phyloP scores from a whole-genome alignment of 2,329 filamentous ascomycete species.

The Aspergillus quadrilineatus region DNA sequence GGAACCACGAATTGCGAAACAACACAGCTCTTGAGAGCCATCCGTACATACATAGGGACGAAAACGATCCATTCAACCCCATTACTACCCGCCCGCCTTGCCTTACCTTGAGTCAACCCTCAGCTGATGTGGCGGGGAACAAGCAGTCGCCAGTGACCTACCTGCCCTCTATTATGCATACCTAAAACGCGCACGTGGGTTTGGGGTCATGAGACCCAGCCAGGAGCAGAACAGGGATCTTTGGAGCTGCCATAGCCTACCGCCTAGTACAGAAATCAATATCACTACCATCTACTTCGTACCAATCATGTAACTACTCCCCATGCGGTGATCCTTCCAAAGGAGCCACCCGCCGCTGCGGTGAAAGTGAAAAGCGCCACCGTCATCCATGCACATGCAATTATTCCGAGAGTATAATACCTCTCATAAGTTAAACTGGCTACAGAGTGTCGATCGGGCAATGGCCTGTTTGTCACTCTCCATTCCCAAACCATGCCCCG shows the following conservation, averaged over 20 bases:
- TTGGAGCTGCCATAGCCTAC: conserved; percentile 1
- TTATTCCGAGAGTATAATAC: neutral
- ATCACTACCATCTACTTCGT: neutral
- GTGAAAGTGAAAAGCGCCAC: neutral
- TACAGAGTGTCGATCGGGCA: no score
- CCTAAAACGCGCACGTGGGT: conserved; percentile 8
- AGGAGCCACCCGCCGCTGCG: neutral
- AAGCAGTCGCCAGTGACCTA: neutral
- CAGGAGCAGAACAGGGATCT: conserved; percentile 1
- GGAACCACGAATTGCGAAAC: neutral
- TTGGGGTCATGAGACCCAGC: conserved; percentile 10
- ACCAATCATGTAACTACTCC: neutral
- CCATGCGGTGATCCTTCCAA: neutral
- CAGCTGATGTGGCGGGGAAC: conserved; percentile 10
- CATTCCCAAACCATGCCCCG: no score
- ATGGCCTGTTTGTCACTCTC: no score
- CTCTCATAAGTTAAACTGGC: no score
- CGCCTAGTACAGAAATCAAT: neutral
- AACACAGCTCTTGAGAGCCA: neutral
- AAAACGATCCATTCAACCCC: neutral
- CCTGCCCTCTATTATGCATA: neutral
- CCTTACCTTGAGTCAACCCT: neutral
- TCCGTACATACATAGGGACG: neutral
- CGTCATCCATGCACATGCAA: neutral
- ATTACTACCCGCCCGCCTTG: neutral